Conservation (phyloP, 2,329 filamentous ascomycete genomes). For the Xylaria sp. region DNA sequence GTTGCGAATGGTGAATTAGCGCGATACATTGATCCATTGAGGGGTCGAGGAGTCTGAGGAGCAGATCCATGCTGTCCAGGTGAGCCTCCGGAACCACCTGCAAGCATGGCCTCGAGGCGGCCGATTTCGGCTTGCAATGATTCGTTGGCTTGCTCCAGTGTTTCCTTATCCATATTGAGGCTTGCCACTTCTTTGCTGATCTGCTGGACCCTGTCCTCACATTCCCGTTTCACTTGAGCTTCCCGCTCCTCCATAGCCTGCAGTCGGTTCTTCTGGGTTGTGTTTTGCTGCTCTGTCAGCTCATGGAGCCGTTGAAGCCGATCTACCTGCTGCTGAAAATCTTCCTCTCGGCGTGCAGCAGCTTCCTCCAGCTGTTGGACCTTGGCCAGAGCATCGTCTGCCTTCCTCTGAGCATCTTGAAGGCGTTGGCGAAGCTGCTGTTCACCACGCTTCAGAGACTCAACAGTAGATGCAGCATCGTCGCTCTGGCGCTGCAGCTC, state of each 20-base stretch:
- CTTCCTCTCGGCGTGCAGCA: slow-evolving; percentile 82
- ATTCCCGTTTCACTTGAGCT: slow-evolving; percentile 73
- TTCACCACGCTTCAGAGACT: slow-evolving; percentile 82
- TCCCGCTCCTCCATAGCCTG: slow-evolving; percentile 73
- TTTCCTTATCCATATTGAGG: slow-evolving; percentile 59
- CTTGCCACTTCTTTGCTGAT: slow-evolving; percentile 68
- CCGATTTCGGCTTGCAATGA: slow-evolving; percentile 65
- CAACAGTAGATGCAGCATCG: slow-evolving; percentile 80
- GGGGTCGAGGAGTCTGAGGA: slow-evolving; percentile 68
- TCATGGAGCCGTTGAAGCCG: slow-evolving; percentile 83
- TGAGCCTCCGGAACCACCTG: slow-evolving; percentile 55
- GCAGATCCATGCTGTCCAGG: slow-evolving; percentile 57
- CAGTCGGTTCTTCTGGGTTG: slow-evolving; percentile 75
- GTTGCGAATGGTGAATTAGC: slow-evolving; percentile 71
- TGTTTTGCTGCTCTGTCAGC: slow-evolving; percentile 79
- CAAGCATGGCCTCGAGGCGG: slow-evolving; percentile 60
- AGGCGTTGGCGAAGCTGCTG: slow-evolving; percentile 82
- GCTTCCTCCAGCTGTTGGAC: slow-evolving; percentile 88
- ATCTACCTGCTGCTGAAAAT: slow-evolving; percentile 87
- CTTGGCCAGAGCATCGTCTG: slow-evolving; percentile 82
- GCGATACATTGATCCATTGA: slow-evolving; percentile 65
- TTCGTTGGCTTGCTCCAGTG: slow-evolving; percentile 60
- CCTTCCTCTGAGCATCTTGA: slow-evolving; percentile 84
- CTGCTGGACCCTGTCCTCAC: slow-evolving; percentile 67
- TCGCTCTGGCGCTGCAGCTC: slow-evolving; percentile 90